Evolutionary conservation across 768 basidiomycete species (phyloP).

Genomic region (Leccinum arenicola): DNA sequence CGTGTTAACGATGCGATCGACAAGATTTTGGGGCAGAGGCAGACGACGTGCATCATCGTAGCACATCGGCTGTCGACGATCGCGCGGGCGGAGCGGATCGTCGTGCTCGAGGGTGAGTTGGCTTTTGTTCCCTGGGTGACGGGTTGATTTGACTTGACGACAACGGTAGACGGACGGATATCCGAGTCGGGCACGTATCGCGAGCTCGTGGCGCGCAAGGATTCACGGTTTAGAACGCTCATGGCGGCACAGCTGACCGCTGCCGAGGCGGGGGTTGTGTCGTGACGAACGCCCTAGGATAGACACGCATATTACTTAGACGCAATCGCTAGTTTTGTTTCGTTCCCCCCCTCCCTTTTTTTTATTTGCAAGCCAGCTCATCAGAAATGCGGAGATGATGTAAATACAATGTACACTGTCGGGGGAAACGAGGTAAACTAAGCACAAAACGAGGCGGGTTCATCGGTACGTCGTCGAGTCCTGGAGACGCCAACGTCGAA

Average conservation of each 20-base stretch:
- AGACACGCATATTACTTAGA: slow-evolving; percentile 2
- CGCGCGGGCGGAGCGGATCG: slow-evolving; percentile 79
- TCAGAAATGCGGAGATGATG: neutral
- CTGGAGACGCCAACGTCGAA: slow-evolving; percentile 69
- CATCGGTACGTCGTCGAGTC: slow-evolving; percentile 69
- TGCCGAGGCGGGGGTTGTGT: slow-evolving; percentile 22
- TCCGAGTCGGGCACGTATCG: slow-evolving; percentile 84
- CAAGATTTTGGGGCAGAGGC: slow-evolving; percentile 72
- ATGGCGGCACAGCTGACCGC: slow-evolving; percentile 88
- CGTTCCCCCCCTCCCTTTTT: neutral
- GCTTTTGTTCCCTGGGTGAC: neutral
- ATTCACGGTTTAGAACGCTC: slow-evolving; percentile 79
- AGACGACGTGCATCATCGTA: slow-evolving; percentile 86
- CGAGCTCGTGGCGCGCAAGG: slow-evolving; percentile 64
- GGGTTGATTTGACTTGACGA: neutral
- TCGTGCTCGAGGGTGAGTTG: slow-evolving; percentile 77
- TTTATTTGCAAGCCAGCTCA: neutral
- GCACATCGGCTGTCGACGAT: slow-evolving; percentile 90
- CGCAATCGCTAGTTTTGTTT: neutral
- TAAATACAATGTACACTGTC: too few species aligned
- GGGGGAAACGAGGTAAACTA: too few species aligned
- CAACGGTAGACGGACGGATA: slow-evolving; percentile 61
- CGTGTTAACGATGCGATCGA: slow-evolving; percentile 86
- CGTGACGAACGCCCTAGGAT: slow-evolving; percentile 3
- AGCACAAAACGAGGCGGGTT: neutral